Percentiles rank a stretch among this genome's conserved stretches.
Conservation (phyloP, 345 rosid genomes). For the Excoecaria agallocha region DNA sequence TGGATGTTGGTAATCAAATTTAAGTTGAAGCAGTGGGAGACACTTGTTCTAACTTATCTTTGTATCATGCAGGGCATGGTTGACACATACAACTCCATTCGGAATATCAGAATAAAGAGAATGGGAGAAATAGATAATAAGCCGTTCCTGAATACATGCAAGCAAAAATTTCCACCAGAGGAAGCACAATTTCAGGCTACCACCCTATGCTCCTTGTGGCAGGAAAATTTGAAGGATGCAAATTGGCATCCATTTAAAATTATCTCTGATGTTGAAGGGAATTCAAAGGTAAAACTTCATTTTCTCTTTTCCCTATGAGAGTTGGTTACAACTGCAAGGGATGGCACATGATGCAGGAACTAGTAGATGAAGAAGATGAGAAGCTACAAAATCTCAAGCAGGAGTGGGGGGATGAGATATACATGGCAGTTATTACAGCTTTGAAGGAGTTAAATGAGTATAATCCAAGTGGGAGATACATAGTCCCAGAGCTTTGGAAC, state of each 20-base stretch:
- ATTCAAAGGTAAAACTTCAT: conserved; percentile 29
- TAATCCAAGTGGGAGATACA: conserved; percentile 73
- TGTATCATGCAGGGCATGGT: conserved; percentile 42
- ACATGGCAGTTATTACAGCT: conserved; percentile 54
- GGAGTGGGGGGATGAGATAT: conserved; percentile 65
- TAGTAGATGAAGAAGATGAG: conserved; percentile 68
- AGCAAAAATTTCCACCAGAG: conserved; percentile 39
- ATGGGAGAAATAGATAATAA: conserved; percentile 76
- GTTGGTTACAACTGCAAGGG: neutral
- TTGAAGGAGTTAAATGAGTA: conserved; percentile 68
- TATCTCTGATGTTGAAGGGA: conserved; percentile 33
- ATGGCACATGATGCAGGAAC: conserved; percentile 47
- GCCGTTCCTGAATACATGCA: conserved; percentile 53
- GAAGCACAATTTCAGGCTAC: conserved; percentile 52
- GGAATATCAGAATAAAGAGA: conserved; percentile 57
- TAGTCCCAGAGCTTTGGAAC: conserved; percentile 60
- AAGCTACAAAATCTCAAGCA: conserved; percentile 45
- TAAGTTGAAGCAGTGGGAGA: neutral
- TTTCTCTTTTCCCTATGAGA: neutral
- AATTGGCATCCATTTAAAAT: conserved; percentile 68
- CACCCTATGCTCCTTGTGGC: conserved; percentile 66
- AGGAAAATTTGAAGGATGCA: conserved; percentile 53
- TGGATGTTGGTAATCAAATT: neutral
- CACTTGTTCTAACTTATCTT: neutral
- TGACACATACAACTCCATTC: conserved; percentile 11